Evolutionary conservation across 2,329 filamentous ascomycete genomes (phyloP), one percentile per base, ranked within the genome.

Genomic region (Periconia macrospinosa): DNA sequence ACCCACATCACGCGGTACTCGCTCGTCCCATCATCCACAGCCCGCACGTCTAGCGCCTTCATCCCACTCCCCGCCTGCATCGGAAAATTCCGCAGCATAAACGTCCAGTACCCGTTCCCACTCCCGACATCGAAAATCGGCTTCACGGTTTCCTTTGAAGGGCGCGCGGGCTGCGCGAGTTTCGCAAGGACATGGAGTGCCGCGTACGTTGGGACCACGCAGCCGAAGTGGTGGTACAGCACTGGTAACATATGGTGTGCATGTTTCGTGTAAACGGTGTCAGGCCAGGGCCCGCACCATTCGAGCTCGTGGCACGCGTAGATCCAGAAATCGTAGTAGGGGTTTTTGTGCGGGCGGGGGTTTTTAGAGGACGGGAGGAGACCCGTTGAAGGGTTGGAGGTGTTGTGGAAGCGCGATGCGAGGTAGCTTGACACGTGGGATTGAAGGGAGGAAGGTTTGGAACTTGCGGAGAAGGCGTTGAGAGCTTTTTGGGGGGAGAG

Each of bases 161-260:
- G 71, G 18, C 62, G 67, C 2, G 60, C 30, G 6, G 68, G 71
- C 48, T 72, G 68, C 2, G 69, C 79, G 2, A 89, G 69, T 45
- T 81, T 76, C 35, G 79, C 80, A 30, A 91, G 79, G 19, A 88
- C 76, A 56, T 81, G 76, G 13, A 92, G 75, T 1, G 83, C 79
- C 62, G 90, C 86, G 69, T 88, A 87, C 10, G 82, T 84, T 0
- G 89, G 89, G 18, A 85, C 85, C 1, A 83, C 83, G 73, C 88
- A 92, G 47, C 88, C 88, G 70, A 91, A 91, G 72, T 92, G 88
- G 74, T 91, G 88, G 80, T 91, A 91, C 51, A 91, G 79, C 17
- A 91, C 78, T 2, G 88, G 88, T 9, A 91, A 79, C 7, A 90
- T 78, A 61, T 88, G 87, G 72, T 92, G 89, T 47, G 81, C 83